Evolutionary conservation across 2,329 filamentous ascomycete species (phyloP), one percentile per base, ranked within the genome.

Genomic region (Epichloe sibirici): DNA sequence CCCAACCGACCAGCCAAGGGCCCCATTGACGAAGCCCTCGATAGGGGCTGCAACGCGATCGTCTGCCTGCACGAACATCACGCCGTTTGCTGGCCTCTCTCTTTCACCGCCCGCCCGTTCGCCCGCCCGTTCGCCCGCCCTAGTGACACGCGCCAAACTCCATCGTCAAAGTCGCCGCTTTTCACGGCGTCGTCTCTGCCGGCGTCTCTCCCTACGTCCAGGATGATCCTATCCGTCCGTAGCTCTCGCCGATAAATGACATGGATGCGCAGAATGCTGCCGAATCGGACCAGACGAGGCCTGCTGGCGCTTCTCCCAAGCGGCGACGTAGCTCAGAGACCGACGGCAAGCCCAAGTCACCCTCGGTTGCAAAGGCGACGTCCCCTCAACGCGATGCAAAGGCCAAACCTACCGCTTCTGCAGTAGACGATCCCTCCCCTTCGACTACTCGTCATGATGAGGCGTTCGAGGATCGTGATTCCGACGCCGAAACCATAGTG

Each of bases 401-500:
- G 45, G 4, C 44, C 23, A 55, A 53, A 44, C 40, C 40, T 42
- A 38, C 39, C 15, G 23, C 53, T 37, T 34, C 39, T 23, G 38
- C 46, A 15, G 50, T 28, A 12, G 52, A 46, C 8, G 17, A 51
- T 13, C 45, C 45, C 50, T 49, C 44, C 31, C 43, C 55, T n/a
- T 49, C 51, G 31, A 49, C 52, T 13, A 51, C 58, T 17, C 57
- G 53, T 49, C 62, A 67, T 21, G 62, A 67, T 49, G 72, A 77
- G 52, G 66, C 61, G 51, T 65, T 64, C 23, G 70, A 70, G 53
- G 82, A 83, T 54, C 81, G 76, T 61, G 81, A 84, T 60, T 87
- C 83, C 1, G 83, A 87, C 62, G 83, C 83, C 48, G 83, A 87
- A 68, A 87, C 83, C 13, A 84, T 86, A 56, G 82, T 87, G 38